Conservation (phyloP, 2,329 filamentous ascomycete genomes). For the Aureobasidium namibiae region DNA sequence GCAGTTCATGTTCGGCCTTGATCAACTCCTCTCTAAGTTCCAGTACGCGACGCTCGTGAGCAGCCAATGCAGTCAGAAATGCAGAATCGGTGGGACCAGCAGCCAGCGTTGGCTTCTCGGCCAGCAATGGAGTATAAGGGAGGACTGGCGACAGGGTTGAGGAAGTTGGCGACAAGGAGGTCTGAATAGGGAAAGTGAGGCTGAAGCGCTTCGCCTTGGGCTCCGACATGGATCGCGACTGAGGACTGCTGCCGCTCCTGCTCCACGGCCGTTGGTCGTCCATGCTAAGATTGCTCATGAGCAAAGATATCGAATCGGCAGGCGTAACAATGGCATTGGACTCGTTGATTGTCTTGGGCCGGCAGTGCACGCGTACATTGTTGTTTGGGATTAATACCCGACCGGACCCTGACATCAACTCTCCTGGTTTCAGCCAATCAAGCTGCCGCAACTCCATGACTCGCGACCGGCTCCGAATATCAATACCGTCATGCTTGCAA, state of each 20-base stretch:
- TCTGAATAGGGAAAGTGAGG: slow-evolving; percentile 41
- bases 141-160: slow-evolving; percentile 25
- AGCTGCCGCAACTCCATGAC: background rate
- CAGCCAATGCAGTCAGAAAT: slow-evolving; percentile 82
- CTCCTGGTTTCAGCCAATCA: background rate
- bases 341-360: background rate
- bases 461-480: background rate
- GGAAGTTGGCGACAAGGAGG: slow-evolving; percentile 24
- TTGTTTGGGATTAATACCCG: background rate
- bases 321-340: background rate
- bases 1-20: slow-evolving; percentile 70
- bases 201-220: slow-evolving; percentile 35
- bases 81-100: slow-evolving; percentile 32
- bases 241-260: background rate
- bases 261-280: slow-evolving; percentile 1
- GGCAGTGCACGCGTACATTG: background rate
- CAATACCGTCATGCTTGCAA: background rate
- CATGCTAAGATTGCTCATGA: background rate
- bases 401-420: background rate
- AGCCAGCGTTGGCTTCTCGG: slow-evolving; percentile 41
- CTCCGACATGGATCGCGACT: slow-evolving; percentile 4
- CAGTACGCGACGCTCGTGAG: slow-evolving; percentile 82
- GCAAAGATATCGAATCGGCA: background rate
- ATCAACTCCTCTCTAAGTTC: slow-evolving; percentile 86
- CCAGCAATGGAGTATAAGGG: slow-evolving; percentile 20